Evolutionary conservation across 2,329 filamentous ascomycete species (phyloP).

Genomic region (Trichoderma lentiforme): DNA sequence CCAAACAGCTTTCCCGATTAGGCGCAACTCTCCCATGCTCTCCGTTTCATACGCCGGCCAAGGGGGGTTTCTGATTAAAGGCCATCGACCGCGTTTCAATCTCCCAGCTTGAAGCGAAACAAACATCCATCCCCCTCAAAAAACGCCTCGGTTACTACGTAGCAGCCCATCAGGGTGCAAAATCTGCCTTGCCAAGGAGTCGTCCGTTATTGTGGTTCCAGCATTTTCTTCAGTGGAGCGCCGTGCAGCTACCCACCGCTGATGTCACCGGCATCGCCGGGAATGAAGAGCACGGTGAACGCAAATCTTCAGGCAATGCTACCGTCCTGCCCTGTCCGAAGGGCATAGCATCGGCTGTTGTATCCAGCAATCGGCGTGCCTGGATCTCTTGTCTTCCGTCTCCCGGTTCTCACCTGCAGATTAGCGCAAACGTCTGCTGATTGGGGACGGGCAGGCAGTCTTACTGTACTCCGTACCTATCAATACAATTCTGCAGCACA

Average conservation of each 20-base stretch:
- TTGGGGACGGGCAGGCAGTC: background rate
- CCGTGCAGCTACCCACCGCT: constrained; percentile 2
- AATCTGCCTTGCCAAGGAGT: constrained; percentile 15
- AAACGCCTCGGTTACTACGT: constrained; percentile 9
- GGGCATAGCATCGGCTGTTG: constrained; percentile 5
- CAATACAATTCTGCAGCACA: background rate
- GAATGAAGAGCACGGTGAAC: constrained; percentile 2
- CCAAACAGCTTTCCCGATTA: background rate
- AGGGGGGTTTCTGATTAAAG: constrained; percentile 5
- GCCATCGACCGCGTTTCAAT: background rate
- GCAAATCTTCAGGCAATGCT: background rate
- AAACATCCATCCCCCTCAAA: background rate
- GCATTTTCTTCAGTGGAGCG: constrained; percentile 1
- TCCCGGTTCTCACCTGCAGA: constrained; percentile 1
- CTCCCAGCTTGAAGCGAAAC: background rate
- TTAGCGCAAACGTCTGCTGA: constrained; percentile 1
- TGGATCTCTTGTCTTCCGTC: background rate
- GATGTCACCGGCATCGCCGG: constrained; percentile 13
- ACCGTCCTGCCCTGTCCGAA: background rate
- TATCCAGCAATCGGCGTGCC: background rate
- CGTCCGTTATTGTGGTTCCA: background rate
- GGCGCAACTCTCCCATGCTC: background rate
- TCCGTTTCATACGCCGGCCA: constrained; percentile 3
- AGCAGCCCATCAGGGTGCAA: constrained; percentile 13
- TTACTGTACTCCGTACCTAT: background rate